Conservation (phyloP, 2,329 filamentous ascomycete species). For the Penicillium verrucosum region DNA sequence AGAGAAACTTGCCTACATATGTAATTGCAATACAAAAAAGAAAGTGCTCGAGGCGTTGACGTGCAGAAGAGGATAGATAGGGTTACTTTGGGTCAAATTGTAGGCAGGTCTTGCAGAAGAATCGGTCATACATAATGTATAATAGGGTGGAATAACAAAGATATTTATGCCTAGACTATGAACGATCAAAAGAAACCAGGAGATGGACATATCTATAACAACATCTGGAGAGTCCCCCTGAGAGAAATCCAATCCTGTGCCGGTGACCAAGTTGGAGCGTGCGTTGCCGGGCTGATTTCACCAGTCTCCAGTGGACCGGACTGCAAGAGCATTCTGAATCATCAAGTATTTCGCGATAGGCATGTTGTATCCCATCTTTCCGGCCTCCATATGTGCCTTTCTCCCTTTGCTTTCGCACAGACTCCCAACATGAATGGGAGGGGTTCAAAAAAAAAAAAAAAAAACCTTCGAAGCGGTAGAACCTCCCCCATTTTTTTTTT, state of each 20-base stretch:
- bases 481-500: constrained; percentile 1
- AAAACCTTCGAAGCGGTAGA: background rate
- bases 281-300: constrained; percentile 18
- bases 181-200: background rate
- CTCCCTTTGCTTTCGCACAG: background rate
- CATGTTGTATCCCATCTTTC: constrained; percentile 2
- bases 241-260: constrained; percentile 5
- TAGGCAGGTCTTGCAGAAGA: background rate
- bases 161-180: background rate
- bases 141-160: background rate
- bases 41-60: background rate
- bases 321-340: constrained; percentile 3
- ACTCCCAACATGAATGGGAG: background rate
- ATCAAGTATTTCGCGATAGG: background rate
- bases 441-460: background rate
- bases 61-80: background rate
- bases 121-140: background rate
- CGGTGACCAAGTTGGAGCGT: constrained; percentile 18
- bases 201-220: constrained; percentile 5
- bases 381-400: background rate
- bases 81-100: background rate
- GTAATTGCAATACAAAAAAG: background rate
- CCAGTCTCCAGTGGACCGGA: constrained; percentile 12
- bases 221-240: background rate
- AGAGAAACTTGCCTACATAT: background rate